Conservation (phyloP, 2,329 filamentous ascomycete genomes). For the Lasiodiplodia sp. region DNA sequence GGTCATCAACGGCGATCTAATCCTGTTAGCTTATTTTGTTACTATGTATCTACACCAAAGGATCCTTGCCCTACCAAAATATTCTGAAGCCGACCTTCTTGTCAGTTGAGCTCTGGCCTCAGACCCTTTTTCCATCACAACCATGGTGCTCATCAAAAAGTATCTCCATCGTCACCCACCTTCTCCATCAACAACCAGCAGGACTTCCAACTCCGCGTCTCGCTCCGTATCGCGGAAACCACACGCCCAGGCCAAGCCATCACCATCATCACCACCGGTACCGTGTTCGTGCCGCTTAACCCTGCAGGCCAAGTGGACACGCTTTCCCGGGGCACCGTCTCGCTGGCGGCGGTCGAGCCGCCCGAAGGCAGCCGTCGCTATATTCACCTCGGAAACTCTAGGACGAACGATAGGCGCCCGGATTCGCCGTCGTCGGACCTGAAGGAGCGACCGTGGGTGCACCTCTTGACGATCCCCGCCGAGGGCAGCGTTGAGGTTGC, state of each 20-base stretch:
- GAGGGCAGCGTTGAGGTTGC: slow-evolving; percentile 11
- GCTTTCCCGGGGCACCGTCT: not conserved
- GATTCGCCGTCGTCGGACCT: slow-evolving; percentile 6
- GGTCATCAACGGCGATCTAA: not conserved
- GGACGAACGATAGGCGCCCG: not conserved
- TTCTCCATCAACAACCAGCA: slow-evolving; percentile 77
- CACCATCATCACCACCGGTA: not conserved
- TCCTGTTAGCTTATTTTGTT: not conserved
- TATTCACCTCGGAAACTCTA: not conserved
- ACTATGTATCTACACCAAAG: not conserved
- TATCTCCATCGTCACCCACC: slow-evolving; percentile 70
- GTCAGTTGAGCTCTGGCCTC: no score
- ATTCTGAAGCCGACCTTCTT: not conserved
- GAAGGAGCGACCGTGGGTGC: slow-evolving; percentile 15
- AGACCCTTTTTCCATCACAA: not conserved
- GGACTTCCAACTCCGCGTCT: slow-evolving; percentile 47
- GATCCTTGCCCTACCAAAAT: no score
- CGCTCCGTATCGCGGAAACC: not conserved
- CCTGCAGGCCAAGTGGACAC: not conserved
- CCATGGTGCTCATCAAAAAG: slow-evolving; percentile 40
- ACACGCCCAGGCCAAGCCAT: slow-evolving; percentile 5
- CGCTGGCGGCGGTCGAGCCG: not conserved
- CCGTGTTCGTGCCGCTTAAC: not conserved
- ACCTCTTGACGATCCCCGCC: slow-evolving; percentile 27
- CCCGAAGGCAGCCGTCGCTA: not conserved